Conservation (phyloP, 352 stramenopile genomes). For the Phytophthora nicotianae region DNA sequence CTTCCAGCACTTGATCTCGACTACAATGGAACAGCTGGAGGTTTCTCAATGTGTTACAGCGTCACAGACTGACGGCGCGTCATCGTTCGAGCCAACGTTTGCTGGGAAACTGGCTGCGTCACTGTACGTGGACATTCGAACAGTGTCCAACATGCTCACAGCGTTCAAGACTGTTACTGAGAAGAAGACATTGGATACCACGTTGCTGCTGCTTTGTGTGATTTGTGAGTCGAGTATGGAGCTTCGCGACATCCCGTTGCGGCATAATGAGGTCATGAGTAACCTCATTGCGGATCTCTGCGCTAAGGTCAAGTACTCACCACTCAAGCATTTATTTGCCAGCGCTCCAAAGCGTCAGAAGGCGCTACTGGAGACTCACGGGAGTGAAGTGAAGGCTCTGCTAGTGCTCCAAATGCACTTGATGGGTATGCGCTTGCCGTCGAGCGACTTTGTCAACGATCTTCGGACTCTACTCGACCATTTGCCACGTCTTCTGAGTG, state of each 20-base stretch:
- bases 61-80: conserved; percentile 10
- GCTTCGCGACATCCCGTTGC: conserved; percentile 94
- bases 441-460: conserved; percentile 98
- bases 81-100: conserved; percentile 78
- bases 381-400: conserved; percentile 85
- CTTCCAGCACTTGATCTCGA: conserved; percentile 84
- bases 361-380: conserved; percentile 71
- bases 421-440: conserved; percentile 91
- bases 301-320: conserved; percentile 62
- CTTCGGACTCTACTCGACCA: conserved; percentile 96
- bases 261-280: conserved; percentile 97
- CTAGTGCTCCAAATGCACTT: conserved; percentile 96
- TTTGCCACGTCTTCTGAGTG: conserved; percentile 93
- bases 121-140: conserved; percentile 96
- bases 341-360: conserved; percentile 55
- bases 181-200: conserved; percentile 11
- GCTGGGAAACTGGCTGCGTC: conserved; percentile 94
- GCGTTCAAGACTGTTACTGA: conserved; percentile 33
- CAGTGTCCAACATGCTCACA: conserved; percentile 74
- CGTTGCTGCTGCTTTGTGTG: conserved; percentile 48
- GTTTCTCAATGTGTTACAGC: conserved; percentile 82
- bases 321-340: conserved; percentile 58
- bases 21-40: conserved; percentile 83
- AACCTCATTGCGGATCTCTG: conserved; percentile 60
- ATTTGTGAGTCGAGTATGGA: conserved; percentile 86